Evolutionary conservation across 2,329 filamentous ascomycete genomes (phyloP), one percentile per base, ranked within the genome.

Genomic region (Pseudopyricularia javanii): DNA sequence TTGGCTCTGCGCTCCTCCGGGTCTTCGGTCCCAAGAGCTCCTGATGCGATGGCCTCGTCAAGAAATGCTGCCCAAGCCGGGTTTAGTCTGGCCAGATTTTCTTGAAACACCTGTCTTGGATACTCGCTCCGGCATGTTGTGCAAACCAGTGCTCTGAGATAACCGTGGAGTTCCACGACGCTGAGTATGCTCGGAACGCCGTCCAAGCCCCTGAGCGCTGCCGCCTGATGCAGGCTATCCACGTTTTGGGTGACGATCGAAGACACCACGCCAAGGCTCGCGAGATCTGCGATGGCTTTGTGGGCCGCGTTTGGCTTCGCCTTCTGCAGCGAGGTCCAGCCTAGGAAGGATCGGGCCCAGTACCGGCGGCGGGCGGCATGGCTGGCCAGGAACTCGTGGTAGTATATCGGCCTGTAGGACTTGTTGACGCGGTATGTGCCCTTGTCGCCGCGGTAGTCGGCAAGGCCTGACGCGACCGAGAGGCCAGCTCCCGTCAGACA

Each of bases 401-500:
- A 91, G 71, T 95, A 98, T 59, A 95, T 94, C 32, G 91, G 93
- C 2, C 87, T 82, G 64, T 95, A 96, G 14, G 80, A 82, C 70
- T 87, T 89, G 71, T 97, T 97, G 62, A 93, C 77, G 45, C 89
- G 85, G 65, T 98, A 98, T 8, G 91, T 97, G 56, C 93, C 93
- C 58, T 91, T 87, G 50, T 80, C 76, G 20, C 93, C 93, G 53
- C 93, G 78, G 67, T 98, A 98, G 69, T 98, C 93, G 30, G 91
- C 86, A 32, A 98, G 76, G 0, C 93, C 93, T 11, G 89, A 95
- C 4, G 91, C 88, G 8, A 97, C 91, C 1, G 89, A 95, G 50
- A 98, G 86, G 3, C 93, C 93, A 3, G 93, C 93, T 11, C 93
- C 93, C 0, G 91, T 84, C 70, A 74, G 74, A 60, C 75, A 69